These are phyloP conservation scores for Fusarium tupiense DNA, from an alignment of 2,329 filamentous ascomycete genomes.

Conservation along the genomic window DNA sequence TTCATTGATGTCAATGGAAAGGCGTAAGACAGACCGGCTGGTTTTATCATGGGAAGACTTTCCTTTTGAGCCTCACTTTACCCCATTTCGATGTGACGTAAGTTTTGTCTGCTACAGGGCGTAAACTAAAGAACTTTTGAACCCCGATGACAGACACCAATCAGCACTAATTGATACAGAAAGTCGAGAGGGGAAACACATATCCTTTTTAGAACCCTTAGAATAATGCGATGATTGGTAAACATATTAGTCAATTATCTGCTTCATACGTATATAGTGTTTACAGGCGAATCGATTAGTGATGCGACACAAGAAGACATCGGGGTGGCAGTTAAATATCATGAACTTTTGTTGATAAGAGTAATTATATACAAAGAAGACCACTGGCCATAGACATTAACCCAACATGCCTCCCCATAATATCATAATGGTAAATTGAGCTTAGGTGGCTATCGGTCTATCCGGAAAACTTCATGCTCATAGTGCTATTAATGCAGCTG, in stretches of 20 bases:
- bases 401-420: neutral
- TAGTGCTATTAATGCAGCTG: neutral
- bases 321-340: neutral
- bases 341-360: neutral
- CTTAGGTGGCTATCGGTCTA: neutral
- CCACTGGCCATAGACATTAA: neutral
- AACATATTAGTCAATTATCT: no score
- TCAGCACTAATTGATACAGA: neutral
- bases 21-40: neutral
- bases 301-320: neutral
- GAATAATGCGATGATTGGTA: neutral
- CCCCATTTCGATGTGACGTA: slow-evolving; percentile 3
- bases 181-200: neutral
- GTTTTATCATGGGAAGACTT: neutral
- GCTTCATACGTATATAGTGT: neutral
- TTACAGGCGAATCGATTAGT: no score
- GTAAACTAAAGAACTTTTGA: neutral
- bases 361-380: slow-evolving; percentile 11
- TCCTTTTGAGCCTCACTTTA: neutral
- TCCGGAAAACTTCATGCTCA: neutral
- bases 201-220: neutral
- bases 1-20: neutral
- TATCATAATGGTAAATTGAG: neutral
- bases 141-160: neutral
- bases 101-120: neutral